Base-by-base conservation (phyloP, 495 filamentous ascomycete genomes). In the Tuber calosporum region DNA sequence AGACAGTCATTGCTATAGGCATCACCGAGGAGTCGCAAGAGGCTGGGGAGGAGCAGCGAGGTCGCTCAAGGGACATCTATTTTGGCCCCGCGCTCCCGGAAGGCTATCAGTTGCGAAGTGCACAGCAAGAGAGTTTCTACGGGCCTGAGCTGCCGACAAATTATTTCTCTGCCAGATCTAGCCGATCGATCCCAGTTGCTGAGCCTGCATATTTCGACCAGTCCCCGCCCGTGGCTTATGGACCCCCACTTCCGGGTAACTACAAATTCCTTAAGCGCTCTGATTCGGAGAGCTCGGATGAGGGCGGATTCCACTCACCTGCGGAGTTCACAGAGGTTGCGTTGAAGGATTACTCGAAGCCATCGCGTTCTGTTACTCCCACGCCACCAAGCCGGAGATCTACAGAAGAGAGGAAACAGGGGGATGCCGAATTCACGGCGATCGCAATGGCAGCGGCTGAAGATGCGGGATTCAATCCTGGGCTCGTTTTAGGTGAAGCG, bases 371-470 rank as follows among this genome's bases (percentile, higher is more conserved):
- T 30, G 67, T 42, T 15, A 77, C 74, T 26, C 70, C 67, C 38
- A 68, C 58, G 41, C 39, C 45, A 40, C 37, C 22, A 41, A 68
- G 58, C 6, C 58, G 40, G 43, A 73, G 48, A 68, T 72, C 38
- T 7, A 71, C 70, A 67, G 66, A 62, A 43, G 71, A 69, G 38
- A 53, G 69, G 43, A 73, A 68, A 13, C 70, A 77, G 19, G 67
- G 69, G 36, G 13, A 78, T 37, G 70, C 66, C 34, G 62, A 78
- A 62, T 58, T 78, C 22, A 66, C 77, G 68, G 76, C 76, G 13
- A 70, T 74, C 66, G 74, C 75, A 40, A 19, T 37, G 68, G 76
- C 74, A 53, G 72, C 76, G 19, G 76, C 76, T 7, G 76, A 78
- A 69, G 39, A 68, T n/a, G 74, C 68, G 70, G 76, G 76, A 2